phyloP scores from a whole-genome alignment of 768 basidiomycete species.

The Neoboletus brunneissimus region DNA sequence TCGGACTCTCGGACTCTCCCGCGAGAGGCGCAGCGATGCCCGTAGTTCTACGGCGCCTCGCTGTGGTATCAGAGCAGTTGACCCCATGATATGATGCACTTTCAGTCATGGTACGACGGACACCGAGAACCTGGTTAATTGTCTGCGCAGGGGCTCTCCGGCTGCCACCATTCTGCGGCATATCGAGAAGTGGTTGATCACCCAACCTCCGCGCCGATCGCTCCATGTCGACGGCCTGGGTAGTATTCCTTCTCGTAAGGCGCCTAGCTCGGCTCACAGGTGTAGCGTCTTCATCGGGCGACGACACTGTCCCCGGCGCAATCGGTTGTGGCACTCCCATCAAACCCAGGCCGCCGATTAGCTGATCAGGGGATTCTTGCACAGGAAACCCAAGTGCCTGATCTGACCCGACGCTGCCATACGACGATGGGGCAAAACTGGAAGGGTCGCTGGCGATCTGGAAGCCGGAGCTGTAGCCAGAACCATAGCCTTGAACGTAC shows the following conservation, averaged over 20 bases:
- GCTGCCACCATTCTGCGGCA: constrained; percentile 15
- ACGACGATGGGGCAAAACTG: constrained; percentile 18
- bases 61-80: constrained; percentile 9
- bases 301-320: constrained; percentile 24
- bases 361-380: constrained; percentile 28
- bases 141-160: constrained; percentile 19
- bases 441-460: constrained; percentile 19
- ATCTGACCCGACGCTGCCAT: constrained; percentile 19
- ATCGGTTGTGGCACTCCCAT: constrained; percentile 24
- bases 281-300: constrained; percentile 28
- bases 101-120: constrained; percentile 23
- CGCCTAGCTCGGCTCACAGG: constrained; percentile 21
- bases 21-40: constrained; percentile 14
- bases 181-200: constrained; percentile 12
- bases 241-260: constrained; percentile 26
- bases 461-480: constrained; percentile 34
- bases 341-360: constrained; percentile 26
- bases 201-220: constrained; percentile 19
- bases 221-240: constrained; percentile 15
- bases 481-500: constrained; percentile 35
- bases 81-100: constrained; percentile 3
- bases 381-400: constrained; percentile 26
- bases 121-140: constrained; percentile 10
- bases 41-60: constrained; percentile 5
- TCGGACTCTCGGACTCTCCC: constrained; percentile 25